Percentiles rank a stretch among this genome's conserved stretches.
phyloP scores from a whole-genome alignment of 805 yeast species.

The Starmerella asiatica region DNA sequence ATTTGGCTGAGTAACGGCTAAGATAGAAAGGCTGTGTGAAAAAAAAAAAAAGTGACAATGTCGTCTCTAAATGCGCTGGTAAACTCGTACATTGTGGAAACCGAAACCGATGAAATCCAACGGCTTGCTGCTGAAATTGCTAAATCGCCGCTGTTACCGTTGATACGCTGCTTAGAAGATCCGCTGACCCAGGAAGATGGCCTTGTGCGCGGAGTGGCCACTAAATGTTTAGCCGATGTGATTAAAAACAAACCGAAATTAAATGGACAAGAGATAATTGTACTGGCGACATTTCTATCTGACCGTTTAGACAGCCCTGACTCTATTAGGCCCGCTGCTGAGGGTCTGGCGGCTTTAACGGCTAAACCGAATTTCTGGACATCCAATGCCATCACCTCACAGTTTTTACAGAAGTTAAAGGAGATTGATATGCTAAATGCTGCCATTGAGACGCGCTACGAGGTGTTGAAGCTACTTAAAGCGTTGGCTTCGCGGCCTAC shows the following conservation, averaged over 20 bases:
- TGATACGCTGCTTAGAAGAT: slow-evolving; percentile 49
- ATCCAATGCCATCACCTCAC: neutral
- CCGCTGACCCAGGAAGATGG: slow-evolving; percentile 49
- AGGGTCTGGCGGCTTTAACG: slow-evolving; percentile 6
- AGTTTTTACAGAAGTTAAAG: slow-evolving; percentile 6
- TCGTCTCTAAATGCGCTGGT: slow-evolving; percentile 15
- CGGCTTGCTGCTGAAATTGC: slow-evolving; percentile 6
- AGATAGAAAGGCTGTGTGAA: neutral
- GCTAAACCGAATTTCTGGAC: neutral
- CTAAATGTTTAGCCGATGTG: slow-evolving; percentile 33
- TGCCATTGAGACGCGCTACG: slow-evolving; percentile 1
- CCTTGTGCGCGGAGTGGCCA: slow-evolving; percentile 34
- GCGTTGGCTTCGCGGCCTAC: neutral
- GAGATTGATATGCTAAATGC: slow-evolving; percentile 12
- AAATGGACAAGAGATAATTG: slow-evolving; percentile 27
- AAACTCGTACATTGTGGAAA: slow-evolving; percentile 21
- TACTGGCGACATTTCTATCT: slow-evolving; percentile 37
- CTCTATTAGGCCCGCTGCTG: slow-evolving; percentile 11
- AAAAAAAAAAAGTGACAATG: neutral
- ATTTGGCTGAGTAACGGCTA: too few relatives aligned
- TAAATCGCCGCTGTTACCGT: slow-evolving; percentile 14
- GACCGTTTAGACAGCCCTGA: slow-evolving; percentile 36
- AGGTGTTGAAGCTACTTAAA: slow-evolving; percentile 7
- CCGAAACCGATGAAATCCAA: slow-evolving; percentile 1
- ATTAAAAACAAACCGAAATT: slow-evolving; percentile 27